Base-by-base conservation (phyloP, 1,284 basidiomycete species). In the Pterula multifida region DNA sequence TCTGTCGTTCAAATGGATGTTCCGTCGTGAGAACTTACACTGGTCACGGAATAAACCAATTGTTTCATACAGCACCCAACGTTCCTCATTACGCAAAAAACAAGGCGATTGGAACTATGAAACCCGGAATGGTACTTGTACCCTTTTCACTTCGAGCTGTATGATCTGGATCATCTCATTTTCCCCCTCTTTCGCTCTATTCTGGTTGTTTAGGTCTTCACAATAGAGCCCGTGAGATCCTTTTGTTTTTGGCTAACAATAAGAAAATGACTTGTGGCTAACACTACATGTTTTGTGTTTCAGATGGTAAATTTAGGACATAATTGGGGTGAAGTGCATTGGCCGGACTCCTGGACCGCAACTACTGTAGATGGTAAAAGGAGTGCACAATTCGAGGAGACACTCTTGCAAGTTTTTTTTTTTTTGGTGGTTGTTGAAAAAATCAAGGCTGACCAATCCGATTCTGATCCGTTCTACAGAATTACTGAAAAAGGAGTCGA, bases 381-480 rank as follows among this genome's bases (percentile, higher is more conserved):
- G 54, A 92, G 87, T 55, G 94, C 94, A 3, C 94, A 98, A 61
- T 97, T 96, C 60, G 94, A 98, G 65, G 94, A 98, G 60, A 96
- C 93, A 3, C 56, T 76, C 26, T 65, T 98, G 85, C 92, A 59
- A 61, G 87, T 73, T 47, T 46, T 36, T n/a, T n/a, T n/a, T n/a
- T n/a, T n/a, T n/a, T n/a, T n/a, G n/a, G n/a, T n/a, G n/a, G n/a
- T n/a, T n/a, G n/a, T n/a, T n/a, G n/a, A n/a, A n/a, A n/a, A n/a
- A n/a, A n/a, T n/a, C n/a, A n/a, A n/a, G n/a, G n/a, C n/a, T n/a
- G n/a, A n/a, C n/a, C n/a, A n/a, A n/a, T n/a, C n/a, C n/a, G n/a
- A n/a, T n/a, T n/a, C n/a, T n/a, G n/a, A n/a, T n/a, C n/a, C n/a
- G n/a, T n/a, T n/a, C 50, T 55, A 23, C 61, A 94, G 90, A 51